Conservation (phyloP, 202 grass and related monocot genomes). For the Digitaria exilis region DNA sequence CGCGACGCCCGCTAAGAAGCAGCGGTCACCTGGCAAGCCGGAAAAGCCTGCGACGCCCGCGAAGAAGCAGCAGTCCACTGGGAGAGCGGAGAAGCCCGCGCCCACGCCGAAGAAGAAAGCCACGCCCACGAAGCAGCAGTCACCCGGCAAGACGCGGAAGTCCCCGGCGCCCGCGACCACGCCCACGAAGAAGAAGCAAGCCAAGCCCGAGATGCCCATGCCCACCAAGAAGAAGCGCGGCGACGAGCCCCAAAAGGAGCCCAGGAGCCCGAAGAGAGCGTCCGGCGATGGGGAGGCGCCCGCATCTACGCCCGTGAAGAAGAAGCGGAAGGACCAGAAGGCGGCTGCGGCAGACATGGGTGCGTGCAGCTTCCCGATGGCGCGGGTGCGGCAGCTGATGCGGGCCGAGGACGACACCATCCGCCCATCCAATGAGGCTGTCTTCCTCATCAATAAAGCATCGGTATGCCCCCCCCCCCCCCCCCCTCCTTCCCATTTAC, state of each 20-base stretch:
- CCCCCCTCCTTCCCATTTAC: background rate
- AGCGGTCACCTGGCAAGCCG: background rate
- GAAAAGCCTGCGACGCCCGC: background rate
- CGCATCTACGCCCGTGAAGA: slow-evolving; percentile 36
- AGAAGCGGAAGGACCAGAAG: slow-evolving; percentile 41
- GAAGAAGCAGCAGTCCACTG: background rate
- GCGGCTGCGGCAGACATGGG: background rate
- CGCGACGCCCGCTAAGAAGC: background rate
- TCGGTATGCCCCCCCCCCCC: slow-evolving; percentile 58
- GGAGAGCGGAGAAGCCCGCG: background rate
- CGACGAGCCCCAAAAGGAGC: slow-evolving; percentile 9
- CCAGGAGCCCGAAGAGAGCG: slow-evolving; percentile 17
- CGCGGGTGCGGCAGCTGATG: slow-evolving; percentile 69
- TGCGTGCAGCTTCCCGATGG: slow-evolving; percentile 65
- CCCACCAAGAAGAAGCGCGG: slow-evolving; percentile 39
- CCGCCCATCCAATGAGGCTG: slow-evolving; percentile 56
- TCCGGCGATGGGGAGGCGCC: background rate
- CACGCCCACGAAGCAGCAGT: background rate
- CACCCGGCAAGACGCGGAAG: background rate
- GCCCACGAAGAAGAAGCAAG: slow-evolving; percentile 18
- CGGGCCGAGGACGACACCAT: slow-evolving; percentile 58
- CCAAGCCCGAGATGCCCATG: background rate
- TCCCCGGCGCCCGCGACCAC: background rate
- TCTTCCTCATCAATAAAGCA: slow-evolving; percentile 95
- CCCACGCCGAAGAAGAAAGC: background rate